Percentiles rank a stretch among this genome's conserved stretches.
Evolutionary conservation across 2,329 filamentous ascomycete genomes (phyloP).

Genomic region (Paraphoma chrysanthemicola): DNA sequence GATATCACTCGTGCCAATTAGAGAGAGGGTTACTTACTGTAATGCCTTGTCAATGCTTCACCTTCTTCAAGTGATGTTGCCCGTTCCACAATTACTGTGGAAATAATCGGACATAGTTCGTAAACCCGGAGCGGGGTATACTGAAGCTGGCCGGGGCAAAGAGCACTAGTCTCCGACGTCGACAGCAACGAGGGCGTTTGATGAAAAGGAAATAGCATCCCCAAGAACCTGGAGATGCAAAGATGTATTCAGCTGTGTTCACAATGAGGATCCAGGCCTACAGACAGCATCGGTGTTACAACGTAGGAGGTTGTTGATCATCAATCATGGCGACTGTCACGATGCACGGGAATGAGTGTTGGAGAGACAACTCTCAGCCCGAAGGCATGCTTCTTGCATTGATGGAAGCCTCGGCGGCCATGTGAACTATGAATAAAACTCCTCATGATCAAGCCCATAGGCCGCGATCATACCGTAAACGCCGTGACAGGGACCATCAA

Average conservation of each 20-base stretch:
- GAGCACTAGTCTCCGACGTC: not conserved
- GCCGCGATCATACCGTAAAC: conserved; percentile 35
- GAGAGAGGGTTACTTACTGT: not conserved
- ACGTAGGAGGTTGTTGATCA: no score
- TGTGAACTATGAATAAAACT: conserved; percentile 39
- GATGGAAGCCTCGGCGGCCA: conserved; percentile 24
- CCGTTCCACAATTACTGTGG: not conserved
- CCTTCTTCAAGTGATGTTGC: not conserved
- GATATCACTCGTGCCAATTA: not conserved
- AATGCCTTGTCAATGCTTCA: not conserved
- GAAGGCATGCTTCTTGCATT: conserved; percentile 43
- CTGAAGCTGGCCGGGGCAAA: not conserved
- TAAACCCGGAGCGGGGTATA: not conserved
- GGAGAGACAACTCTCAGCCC: conserved; percentile 37
- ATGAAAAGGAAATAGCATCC: not conserved
- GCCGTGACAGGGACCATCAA: conserved; percentile 33
- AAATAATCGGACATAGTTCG: not conserved
- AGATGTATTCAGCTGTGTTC: no score
- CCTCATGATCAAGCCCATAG: conserved; percentile 25
- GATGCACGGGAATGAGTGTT: conserved; percentile 3
- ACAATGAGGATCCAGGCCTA: no score
- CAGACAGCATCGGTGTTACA: no score
- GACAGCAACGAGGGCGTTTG: no score
- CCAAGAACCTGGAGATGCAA: no score
- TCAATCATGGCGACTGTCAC: not conserved